Evolutionary conservation across 1,139 yeast genomes (phyloP), one percentile per base, ranked within the genome.

Genomic region (Suzukiozyma palmioleophila): DNA sequence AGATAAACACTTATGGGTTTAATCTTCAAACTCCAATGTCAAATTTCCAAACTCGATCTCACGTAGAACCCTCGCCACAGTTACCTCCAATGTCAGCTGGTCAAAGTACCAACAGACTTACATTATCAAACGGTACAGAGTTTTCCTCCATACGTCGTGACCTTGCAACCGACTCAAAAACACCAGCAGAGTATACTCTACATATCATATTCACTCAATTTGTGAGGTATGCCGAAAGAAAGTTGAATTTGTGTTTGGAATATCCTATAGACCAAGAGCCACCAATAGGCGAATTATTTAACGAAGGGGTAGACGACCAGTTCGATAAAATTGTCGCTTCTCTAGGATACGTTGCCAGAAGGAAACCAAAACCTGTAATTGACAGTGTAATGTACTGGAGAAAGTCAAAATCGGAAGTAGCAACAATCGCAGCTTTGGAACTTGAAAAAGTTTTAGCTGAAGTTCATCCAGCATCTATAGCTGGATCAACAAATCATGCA

Each of bases 331-430:
- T 89, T 40, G 79, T 94, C 22, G 79, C 80, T 9, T 84, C 96
- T 0, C 67, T 92, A 44, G 98, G 98, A 2, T 88, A 86, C 56
- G 86, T 92, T 31, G 95, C 98, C 1, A 73, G 89, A 42, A 73
- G 84, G 28, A 87, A 89, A 50, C 97, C 97, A 0, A 90, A 89
- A 53, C 96, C 97, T 0, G 97, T 94, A 3, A 90, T 94, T 34
- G 98, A 94, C 58, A 87, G 96, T 16, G 96, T 92, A 43, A 90
- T 94, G 97, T 90, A 86, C 56, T 92, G 99, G 99, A 74, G 98
- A 43, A 88, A 90, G 58, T 79, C 94, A 4, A 71, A 92, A 57
- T 81, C 94, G 24, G 97, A 90, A 50, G 83, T 86, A 3, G 89
- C 95, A 0, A 74, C 81, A 3, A 70, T 81, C 66, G 95, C 95